Base-by-base conservation (phyloP, 768 basidiomycete genomes). In the Suillus discolor region DNA sequence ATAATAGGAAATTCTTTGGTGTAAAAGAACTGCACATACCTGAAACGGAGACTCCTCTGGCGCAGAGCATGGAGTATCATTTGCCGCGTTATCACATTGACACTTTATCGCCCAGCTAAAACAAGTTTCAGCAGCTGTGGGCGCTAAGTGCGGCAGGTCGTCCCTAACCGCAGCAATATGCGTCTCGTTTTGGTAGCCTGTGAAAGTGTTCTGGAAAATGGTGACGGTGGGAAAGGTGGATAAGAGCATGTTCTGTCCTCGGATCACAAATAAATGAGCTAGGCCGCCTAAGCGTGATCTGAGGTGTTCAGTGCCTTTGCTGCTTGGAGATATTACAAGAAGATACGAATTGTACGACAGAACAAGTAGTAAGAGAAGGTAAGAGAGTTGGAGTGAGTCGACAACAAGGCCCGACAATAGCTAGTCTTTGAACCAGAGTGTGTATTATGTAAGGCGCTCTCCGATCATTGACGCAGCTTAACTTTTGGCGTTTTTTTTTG, bases 181-280 rank as follows among this genome's bases (percentile, higher is more conserved):
- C 28, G 25, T 60, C 59, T 44, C 39, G 39, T 60, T 60, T 60
- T 41, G 25, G 25, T 18, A 60, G 28, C 18, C 59, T 60, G 59
- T 42, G 59, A 28, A 41, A 60, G 25, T 60, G 41, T 20, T 13
- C 25, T 42, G 39, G 6, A 28, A 60, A 60, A 42, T 11, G 11
- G 36, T 15, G 36, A 38, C 59, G 41, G 59, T 42, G 41, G 41
- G 59, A 44, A 42, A 60, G 25, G 59, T 20, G 18, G 28, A 31
- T 42, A 42, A 31, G 3, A 28, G 28, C 59, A 60, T 51, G 15
- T 13, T 13, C 20, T 28, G 42, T 42, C 59, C 39, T 44, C 59
- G 18, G 59, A 42, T 41, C 39, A 59, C 18, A 28, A 59, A 41
- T 28, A 23, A 41, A 59, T 25, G 59, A 60, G 41, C 59, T 25